These are phyloP conservation scores for Phyllosticta capitalensis DNA, from an alignment of 2,329 filamentous ascomycete species.

Conservation along the genomic window DNA sequence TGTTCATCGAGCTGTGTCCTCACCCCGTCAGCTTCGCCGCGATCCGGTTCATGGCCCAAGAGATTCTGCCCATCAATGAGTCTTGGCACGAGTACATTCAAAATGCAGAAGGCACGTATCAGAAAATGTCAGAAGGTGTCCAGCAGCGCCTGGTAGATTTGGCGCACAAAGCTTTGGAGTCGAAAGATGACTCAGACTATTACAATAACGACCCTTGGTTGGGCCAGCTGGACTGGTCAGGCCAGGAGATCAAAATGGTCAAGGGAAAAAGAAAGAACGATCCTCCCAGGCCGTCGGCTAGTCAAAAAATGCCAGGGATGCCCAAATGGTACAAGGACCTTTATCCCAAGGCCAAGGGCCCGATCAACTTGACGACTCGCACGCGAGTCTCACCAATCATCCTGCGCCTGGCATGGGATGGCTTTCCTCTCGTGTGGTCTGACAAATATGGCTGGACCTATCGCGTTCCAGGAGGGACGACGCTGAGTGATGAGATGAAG, in stretches of 20 bases:
- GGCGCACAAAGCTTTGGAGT: slow-evolving; percentile 64
- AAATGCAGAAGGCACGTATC: slow-evolving; percentile 78
- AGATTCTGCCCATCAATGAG: slow-evolving; percentile 82
- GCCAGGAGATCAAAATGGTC: slow-evolving; percentile 81
- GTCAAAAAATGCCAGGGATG: slow-evolving; percentile 91
- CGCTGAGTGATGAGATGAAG: slow-evolving; percentile 49
- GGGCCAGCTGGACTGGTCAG: slow-evolving; percentile 87
- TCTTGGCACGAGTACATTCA: slow-evolving; percentile 79
- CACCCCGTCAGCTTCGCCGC: slow-evolving; percentile 97
- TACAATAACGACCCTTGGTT: slow-evolving; percentile 84
- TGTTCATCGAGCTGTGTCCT: slow-evolving; percentile 80
- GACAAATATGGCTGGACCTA: slow-evolving; percentile 92
- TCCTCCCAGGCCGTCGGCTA: slow-evolving; percentile 62
- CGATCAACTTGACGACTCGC: slow-evolving; percentile 72
- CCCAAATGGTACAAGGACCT: slow-evolving; percentile 94
- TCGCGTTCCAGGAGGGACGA: slow-evolving; percentile 46
- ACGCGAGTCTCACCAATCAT: slow-evolving; percentile 81
- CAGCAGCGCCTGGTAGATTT: slow-evolving; percentile 63
- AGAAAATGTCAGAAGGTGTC: slow-evolving; percentile 66
- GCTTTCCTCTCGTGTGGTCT: slow-evolving; percentile 84
- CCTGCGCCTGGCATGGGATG: slow-evolving; percentile 78
- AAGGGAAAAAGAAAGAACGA: slow-evolving; percentile 86
- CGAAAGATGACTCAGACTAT: slow-evolving; percentile 58
- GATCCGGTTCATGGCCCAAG: slow-evolving; percentile 81
- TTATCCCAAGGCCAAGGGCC: slow-evolving; percentile 57